phyloP scores from a whole-genome alignment of 2,329 filamentous ascomycete genomes.

The Huntiella decipiens region DNA sequence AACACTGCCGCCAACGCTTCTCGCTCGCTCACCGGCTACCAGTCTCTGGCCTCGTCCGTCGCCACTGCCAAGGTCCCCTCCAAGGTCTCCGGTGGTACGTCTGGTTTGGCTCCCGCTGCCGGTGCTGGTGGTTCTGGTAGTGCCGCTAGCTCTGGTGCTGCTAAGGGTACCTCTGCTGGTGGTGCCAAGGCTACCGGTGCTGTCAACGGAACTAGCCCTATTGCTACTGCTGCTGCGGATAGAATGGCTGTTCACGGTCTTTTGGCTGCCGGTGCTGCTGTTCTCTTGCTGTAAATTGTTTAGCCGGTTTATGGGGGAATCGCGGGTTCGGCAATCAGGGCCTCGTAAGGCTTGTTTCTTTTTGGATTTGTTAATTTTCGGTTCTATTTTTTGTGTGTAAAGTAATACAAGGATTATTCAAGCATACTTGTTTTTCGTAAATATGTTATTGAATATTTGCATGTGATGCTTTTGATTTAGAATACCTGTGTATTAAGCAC shows the following conservation, averaged over 20 bases:
- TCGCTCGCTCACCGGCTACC: constrained; percentile 32
- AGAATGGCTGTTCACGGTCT: constrained; percentile 7
- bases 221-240: constrained; percentile 9
- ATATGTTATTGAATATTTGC: too few relatives aligned
- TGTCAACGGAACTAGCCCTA: background rate
- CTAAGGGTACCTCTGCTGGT: background rate
- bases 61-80: constrained; percentile 14
- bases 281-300: constrained; percentile 5
- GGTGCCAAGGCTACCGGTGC: constrained; percentile 5
- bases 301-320: background rate
- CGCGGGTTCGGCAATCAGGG: too few relatives aligned
- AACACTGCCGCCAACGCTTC: constrained; percentile 36
- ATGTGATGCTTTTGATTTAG: too few relatives aligned
- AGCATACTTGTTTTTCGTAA: too few relatives aligned
- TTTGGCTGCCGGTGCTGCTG: constrained; percentile 4
- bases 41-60: constrained; percentile 21
- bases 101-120: constrained; percentile 7
- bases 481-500: too few relatives aligned
- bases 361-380: too few relatives aligned
- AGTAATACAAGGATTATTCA: too few relatives aligned
- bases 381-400: too few relatives aligned
- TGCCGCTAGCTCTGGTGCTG: background rate
- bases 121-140: background rate
- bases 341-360: too few relatives aligned
- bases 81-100: constrained; percentile 4